These are phyloP conservation scores for Gillenia trifoliata DNA, from an alignment of 306 rosid species.

Conservation along the genomic window DNA sequence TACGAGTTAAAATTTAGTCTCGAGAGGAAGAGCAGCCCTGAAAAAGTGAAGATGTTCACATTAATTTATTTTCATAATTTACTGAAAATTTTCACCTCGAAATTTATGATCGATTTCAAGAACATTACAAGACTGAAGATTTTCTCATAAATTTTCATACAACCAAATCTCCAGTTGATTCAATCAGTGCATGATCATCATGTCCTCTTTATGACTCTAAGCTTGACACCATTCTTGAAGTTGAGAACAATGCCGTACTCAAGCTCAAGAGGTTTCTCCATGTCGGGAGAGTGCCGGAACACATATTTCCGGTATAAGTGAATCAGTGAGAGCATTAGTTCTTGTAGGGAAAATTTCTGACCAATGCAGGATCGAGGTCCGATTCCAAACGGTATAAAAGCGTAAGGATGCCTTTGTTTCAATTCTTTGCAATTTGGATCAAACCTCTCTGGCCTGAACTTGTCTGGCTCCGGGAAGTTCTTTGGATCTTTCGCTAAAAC, in stretches of 20 bases:
- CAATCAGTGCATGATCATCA: background rate
- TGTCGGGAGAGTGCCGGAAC: slow-evolving; percentile 68
- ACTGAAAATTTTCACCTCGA: no score
- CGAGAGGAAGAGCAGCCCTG: no score
- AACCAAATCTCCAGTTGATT: background rate
- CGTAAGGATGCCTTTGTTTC: slow-evolving; percentile 78
- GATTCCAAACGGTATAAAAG: slow-evolving; percentile 84
- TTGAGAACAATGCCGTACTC: slow-evolving; percentile 86
- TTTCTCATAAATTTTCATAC: background rate
- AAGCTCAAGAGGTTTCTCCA: slow-evolving; percentile 79
- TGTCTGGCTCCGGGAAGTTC: slow-evolving; percentile 84
- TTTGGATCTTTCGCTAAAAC: slow-evolving; percentile 83
- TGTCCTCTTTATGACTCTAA: slow-evolving; percentile 46
- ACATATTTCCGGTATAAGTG: slow-evolving; percentile 68
- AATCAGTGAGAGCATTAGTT: slow-evolving; percentile 73
- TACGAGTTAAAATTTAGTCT: no score
- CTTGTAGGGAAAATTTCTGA: slow-evolving; percentile 68
- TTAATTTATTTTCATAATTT: no score
- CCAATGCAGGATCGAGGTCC: slow-evolving; percentile 95
- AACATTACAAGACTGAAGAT: background rate
- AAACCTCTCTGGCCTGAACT: slow-evolving; percentile 88
- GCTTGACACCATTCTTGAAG: slow-evolving; percentile 86
- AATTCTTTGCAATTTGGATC: slow-evolving; percentile 70
- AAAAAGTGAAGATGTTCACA: no score
- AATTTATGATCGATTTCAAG: background rate